These are phyloP conservation scores for Seiridium unicorne DNA, from an alignment of 2,329 filamentous ascomycete species.

Conservation along the genomic window DNA sequence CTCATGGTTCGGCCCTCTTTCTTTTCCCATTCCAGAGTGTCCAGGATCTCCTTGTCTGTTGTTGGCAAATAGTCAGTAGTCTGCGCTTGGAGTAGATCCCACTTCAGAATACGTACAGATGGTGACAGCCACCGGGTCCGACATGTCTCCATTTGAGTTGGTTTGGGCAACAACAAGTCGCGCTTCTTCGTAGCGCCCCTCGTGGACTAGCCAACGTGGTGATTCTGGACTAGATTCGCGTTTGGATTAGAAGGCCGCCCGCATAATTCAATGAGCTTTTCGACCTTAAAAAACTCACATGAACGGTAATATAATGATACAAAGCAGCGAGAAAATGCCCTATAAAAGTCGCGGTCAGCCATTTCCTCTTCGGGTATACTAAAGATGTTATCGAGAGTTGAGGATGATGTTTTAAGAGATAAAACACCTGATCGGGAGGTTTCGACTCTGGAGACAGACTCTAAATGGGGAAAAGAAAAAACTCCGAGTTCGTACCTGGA, in stretches of 20 bases:
- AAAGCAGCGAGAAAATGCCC: slow-evolving; percentile 32
- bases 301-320: slow-evolving; percentile 40
- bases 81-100: background rate
- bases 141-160: slow-evolving; percentile 37
- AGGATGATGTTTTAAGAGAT: too few species aligned
- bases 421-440: too few species aligned
- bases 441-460: too few species aligned
- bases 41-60: slow-evolving; percentile 38
- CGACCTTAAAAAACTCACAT: slow-evolving; percentile 20
- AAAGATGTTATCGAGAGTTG: too few species aligned
- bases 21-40: slow-evolving; percentile 43
- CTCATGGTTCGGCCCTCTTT: slow-evolving; percentile 35
- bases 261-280: background rate
- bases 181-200: slow-evolving; percentile 38
- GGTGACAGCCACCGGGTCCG: slow-evolving; percentile 33
- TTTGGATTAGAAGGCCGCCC: background rate
- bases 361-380: too few species aligned
- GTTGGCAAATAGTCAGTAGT: background rate
- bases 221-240: slow-evolving; percentile 32
- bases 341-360: slow-evolving; percentile 25
- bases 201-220: slow-evolving; percentile 40
- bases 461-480: too few species aligned
- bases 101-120: slow-evolving; percentile 18
- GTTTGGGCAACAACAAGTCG: slow-evolving; percentile 36
- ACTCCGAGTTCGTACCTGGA: too few species aligned